Conservation (phyloP, 345 rosid species). For the Acer negundo region DNA sequence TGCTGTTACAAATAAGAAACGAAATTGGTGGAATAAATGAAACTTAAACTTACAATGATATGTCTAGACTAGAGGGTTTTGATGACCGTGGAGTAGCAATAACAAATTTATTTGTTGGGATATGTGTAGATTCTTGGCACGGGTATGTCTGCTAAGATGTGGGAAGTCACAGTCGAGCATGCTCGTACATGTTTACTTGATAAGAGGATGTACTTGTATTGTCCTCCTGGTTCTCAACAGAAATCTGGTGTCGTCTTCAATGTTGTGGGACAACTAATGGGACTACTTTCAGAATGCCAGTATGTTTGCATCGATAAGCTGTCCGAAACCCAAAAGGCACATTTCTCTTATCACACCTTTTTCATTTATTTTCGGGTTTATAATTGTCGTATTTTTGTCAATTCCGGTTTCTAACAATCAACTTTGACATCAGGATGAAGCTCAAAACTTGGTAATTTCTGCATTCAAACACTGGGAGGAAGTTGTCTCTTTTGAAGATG, state of each 20-base stretch:
- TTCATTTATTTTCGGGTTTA: not conserved
- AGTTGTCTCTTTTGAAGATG: conserved; percentile 68
- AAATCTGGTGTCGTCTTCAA: conserved; percentile 90
- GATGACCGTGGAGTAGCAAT: not conserved
- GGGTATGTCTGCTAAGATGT: conserved; percentile 99
- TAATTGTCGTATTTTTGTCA: conserved; percentile 14
- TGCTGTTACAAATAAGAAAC: conserved; percentile 1
- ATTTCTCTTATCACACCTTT: conserved; percentile 20
- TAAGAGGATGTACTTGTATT: conserved; percentile 61
- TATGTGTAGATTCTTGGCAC: conserved; percentile 82
- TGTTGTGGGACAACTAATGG: conserved; percentile 84
- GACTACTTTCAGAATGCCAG: conserved; percentile 69
- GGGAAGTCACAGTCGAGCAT: conserved; percentile 93
- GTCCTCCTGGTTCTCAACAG: conserved; percentile 53
- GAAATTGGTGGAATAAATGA: conserved; percentile 8
- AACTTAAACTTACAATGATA: not conserved
- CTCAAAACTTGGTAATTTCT: conserved; percentile 59
- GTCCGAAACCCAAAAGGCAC: conserved; percentile 84
- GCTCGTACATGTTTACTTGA: conserved; percentile 82
- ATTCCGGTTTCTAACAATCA: conserved; percentile 23
- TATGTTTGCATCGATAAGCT: conserved; percentile 65
- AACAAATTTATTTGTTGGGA: conserved; percentile 14
- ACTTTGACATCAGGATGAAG: conserved; percentile 57
- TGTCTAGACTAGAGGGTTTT: conserved; percentile 1
- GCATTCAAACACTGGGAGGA: conserved; percentile 69